phyloP scores from a whole-genome alignment of 495 filamentous ascomycete species.

The Terfezia claveryi region DNA sequence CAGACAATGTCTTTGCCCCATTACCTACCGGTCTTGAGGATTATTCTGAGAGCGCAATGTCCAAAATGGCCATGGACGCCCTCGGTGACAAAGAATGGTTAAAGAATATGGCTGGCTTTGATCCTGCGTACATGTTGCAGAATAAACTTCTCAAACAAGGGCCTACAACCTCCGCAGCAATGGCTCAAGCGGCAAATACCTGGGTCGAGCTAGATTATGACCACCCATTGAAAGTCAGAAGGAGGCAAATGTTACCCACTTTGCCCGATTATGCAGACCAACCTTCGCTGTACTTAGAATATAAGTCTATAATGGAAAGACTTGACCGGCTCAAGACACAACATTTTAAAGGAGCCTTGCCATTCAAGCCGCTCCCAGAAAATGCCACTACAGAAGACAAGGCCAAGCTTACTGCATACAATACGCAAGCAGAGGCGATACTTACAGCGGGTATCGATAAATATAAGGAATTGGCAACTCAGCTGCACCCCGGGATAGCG shows the following conservation, averaged over 20 bases:
- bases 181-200: background rate
- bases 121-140: background rate
- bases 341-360: too few species aligned
- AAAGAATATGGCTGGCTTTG: background rate
- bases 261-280: background rate
- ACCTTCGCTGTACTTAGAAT: background rate
- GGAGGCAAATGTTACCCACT: background rate
- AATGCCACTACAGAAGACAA: background rate
- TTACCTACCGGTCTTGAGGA: background rate
- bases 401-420: background rate
- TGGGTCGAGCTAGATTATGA: background rate
- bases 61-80: background rate
- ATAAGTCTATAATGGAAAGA: background rate
- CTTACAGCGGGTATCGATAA: background rate
- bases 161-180: background rate
- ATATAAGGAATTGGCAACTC: background rate
- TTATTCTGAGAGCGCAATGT: background rate
- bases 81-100: too few species aligned
- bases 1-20: background rate
- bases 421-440: background rate
- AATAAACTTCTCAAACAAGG: background rate
- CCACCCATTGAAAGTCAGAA: background rate
- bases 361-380: too few species aligned
- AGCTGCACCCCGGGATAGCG: background rate
- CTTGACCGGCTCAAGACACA: background rate